Evolutionary conservation across 2,329 filamentous ascomycete species (phyloP).

Genomic region (Penicillium occitanis): DNA sequence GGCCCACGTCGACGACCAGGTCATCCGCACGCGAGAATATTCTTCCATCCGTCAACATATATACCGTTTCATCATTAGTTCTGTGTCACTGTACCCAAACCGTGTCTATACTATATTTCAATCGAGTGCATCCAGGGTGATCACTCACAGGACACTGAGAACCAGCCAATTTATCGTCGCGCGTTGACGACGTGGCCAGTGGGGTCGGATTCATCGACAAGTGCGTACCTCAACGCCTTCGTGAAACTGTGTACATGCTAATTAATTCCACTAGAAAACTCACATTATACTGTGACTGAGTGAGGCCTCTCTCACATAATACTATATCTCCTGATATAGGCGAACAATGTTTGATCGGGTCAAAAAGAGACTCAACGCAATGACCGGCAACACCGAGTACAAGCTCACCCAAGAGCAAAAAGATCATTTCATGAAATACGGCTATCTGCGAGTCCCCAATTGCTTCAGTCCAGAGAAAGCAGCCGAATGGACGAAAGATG

Average conservation of each 20-base stretch:
- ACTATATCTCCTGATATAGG: background rate
- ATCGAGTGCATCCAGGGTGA: background rate
- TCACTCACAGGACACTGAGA: background rate
- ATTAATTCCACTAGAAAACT: background rate
- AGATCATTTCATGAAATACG: slow-evolving; percentile 56
- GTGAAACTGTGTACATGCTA: background rate
- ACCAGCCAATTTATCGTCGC: background rate
- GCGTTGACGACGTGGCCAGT: background rate
- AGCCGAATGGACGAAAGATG: slow-evolving; percentile 47
- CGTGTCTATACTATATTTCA: background rate
- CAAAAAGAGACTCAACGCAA: slow-evolving; percentile 7
- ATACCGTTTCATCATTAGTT: background rate
- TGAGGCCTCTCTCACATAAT: background rate
- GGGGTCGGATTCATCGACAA: background rate
- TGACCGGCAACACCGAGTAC: slow-evolving; percentile 13
- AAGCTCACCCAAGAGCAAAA: slow-evolving; percentile 49
- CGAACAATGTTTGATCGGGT: slow-evolving; percentile 6
- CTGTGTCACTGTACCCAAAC: no score
- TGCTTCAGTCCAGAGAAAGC: slow-evolving; percentile 55
- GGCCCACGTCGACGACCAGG: background rate
- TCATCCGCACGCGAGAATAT: background rate
- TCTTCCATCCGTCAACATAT: background rate
- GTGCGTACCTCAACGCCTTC: background rate
- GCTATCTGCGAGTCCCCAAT: slow-evolving; percentile 54
- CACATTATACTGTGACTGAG: background rate